phyloP scores from a whole-genome alignment of 1,284 basidiomycete genomes.

The Filobasidium uniguttulatum region DNA sequence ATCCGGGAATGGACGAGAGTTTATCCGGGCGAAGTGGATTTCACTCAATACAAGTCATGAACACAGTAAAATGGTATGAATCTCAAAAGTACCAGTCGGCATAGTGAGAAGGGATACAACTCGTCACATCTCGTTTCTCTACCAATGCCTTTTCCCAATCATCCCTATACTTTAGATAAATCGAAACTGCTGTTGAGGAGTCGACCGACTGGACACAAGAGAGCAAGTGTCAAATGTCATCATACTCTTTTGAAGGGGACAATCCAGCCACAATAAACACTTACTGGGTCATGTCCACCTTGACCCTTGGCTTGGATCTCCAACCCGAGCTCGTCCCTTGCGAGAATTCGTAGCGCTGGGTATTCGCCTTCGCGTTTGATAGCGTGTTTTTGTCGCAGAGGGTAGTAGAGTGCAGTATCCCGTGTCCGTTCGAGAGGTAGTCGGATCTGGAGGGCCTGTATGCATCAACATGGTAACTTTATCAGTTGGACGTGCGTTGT shows the following conservation, averaged over 20 bases:
- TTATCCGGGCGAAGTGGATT: too few relatives aligned
- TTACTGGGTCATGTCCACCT: background rate
- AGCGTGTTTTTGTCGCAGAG: constrained; percentile 29
- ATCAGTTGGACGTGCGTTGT: background rate
- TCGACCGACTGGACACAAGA: background rate
- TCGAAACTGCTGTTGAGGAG: background rate
- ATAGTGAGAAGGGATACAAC: constrained; percentile 1
- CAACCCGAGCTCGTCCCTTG: constrained; percentile 37
- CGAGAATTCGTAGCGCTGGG: constrained; percentile 38
- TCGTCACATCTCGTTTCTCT: background rate
- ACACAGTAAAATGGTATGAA: too few relatives aligned
- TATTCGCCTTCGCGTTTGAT: constrained; percentile 28
- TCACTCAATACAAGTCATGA: too few relatives aligned
- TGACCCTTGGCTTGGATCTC: constrained; percentile 36
- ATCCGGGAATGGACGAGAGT: too few relatives aligned
- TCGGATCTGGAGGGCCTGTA: constrained; percentile 38
- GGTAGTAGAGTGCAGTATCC: constrained; percentile 42
- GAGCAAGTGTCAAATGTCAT: background rate
- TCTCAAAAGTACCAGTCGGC: constrained; percentile 5
- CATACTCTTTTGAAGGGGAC: background rate
- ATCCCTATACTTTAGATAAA: constrained; percentile 1
- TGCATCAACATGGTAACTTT: background rate
- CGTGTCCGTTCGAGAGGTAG: constrained; percentile 40
- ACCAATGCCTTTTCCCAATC: background rate
- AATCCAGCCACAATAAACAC: background rate